Conservation (phyloP, 495 filamentous ascomycete species). For the Filosporella fistucella region DNA sequence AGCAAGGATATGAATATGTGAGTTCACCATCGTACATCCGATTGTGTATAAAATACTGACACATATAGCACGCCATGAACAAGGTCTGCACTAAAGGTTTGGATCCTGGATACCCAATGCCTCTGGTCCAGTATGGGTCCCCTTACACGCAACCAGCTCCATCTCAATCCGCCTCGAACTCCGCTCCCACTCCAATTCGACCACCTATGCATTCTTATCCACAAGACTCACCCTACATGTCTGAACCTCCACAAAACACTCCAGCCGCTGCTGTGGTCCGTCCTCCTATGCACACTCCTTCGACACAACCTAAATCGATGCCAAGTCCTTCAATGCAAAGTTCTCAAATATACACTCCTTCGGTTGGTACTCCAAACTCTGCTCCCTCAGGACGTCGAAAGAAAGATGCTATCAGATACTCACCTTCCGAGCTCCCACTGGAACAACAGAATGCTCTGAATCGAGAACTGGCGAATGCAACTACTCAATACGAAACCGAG, state of each 20-base stretch:
- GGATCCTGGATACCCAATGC: too few species aligned
- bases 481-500: slow-evolving; percentile 3
- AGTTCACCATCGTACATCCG: background rate
- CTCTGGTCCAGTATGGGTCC: too few species aligned
- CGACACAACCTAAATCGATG: background rate
- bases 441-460: slow-evolving; percentile 13
- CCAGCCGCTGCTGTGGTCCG: background rate
- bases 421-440: slow-evolving; percentile 16
- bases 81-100: slow-evolving; percentile 6
- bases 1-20: slow-evolving; percentile 15
- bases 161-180: background rate
- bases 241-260: background rate
- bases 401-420: background rate
- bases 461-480: slow-evolving; percentile 8
- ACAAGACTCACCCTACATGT: too few species aligned
- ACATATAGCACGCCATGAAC: slow-evolving; percentile 7
- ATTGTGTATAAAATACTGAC: background rate
- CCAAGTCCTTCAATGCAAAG: background rate
- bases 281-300: background rate
- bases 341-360: background rate
- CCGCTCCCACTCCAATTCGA: background rate
- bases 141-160: background rate
- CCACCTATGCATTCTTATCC: background rate
- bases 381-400: too few species aligned
- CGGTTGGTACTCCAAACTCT: background rate